Evolutionary conservation across 106 monocot species (phyloP), one percentile per base, ranked within the genome.

Genomic region (Platanthera zijinensis): DNA sequence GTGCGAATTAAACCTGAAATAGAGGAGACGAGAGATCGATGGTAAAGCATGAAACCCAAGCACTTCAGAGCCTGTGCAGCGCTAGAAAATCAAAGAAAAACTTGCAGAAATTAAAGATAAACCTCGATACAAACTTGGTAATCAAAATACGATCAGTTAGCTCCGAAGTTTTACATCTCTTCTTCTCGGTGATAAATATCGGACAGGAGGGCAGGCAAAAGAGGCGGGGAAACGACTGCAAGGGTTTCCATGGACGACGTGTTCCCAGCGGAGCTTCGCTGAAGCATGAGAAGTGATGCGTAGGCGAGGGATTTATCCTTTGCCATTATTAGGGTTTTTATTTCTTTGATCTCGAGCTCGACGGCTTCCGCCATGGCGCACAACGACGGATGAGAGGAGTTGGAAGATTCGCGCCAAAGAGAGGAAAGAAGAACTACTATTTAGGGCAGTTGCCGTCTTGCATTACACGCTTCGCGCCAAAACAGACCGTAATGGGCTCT

Each of bases 1-100:
- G 6, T 18, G 21, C 13, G 66, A 32, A 30, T 7, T 66, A 66
- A 39, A 88, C 91, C 86, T 75, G 89, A 76, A 25, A 92, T 76
- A 17, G 72, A 47, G 12, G 79, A 6, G 8, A 83, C 83, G 4
- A 87, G 54, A 4, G 79, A 62, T 6, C 85, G 92, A 63, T 92
- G 92, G 48, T 92, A 92, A 3, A 89, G 50, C 82, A 84, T 85
- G 84, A 92, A 92, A 10, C 89, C 92, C 6, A 92, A 79, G 75
- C 92, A 89, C 69, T 89, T 92, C 47, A 92, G 69, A 76, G 89
- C 86, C 30, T 76, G 64, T 1, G 84, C 81, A 9, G 92, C 82
- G 39, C 90, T 91, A 75, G 53, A 62, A 74, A 76, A 48, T 9
- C 25, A 52, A 71, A 59, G 46, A 22, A 18, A 64, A 48, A 39